A percentile compares a stretch with the other conserved stretches of the same genome.
Conservation (phyloP, 192 early-diverging fungal species). For the Coemansia asiatica region DNA sequence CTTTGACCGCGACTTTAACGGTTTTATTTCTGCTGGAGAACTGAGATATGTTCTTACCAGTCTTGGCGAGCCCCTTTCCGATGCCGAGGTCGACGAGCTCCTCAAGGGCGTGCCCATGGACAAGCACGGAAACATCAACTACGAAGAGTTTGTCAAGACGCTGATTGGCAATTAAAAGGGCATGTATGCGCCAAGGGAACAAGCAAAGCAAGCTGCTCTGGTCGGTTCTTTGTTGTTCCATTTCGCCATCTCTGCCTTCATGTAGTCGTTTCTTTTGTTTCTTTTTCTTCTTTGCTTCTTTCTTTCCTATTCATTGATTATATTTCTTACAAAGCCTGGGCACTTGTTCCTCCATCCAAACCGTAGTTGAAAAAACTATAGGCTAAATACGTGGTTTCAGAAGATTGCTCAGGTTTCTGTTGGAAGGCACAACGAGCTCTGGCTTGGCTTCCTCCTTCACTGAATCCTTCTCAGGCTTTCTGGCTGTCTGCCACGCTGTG, state of each 20-base stretch:
- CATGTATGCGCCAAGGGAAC: not conserved
- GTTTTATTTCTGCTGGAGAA: conserved; percentile 74
- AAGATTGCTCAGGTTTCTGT: conserved; percentile 48
- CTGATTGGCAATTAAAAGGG: conserved; percentile 35
- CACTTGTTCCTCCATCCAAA: too few species aligned
- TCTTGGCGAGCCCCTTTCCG: conserved; percentile 77
- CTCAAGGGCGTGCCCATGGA: conserved; percentile 73
- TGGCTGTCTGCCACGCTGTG: conserved; percentile 42
- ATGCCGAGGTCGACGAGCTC: conserved; percentile 78
- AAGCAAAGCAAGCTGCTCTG: not conserved
- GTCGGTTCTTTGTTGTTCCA: not conserved
- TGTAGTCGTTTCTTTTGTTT: too few species aligned
- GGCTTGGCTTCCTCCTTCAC: conserved; percentile 13
- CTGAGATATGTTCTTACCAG: conserved; percentile 80
- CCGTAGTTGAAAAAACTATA: too few species aligned
- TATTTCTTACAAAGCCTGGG: not conserved
- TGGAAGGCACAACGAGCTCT: conserved; percentile 34
- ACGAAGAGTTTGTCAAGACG: conserved; percentile 64
- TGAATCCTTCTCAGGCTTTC: conserved; percentile 14
- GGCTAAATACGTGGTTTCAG: conserved; percentile 53
- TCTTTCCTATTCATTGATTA: not conserved
- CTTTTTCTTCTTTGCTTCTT: not conserved
- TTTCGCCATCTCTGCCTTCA: conserved; percentile 1
- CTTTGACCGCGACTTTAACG: conserved; percentile 80
- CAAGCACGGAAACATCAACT: conserved; percentile 79